These are phyloP conservation scores for Aspergillus thermomutatus DNA, from an alignment of 2,329 filamentous ascomycete genomes.

Conservation along the genomic window DNA sequence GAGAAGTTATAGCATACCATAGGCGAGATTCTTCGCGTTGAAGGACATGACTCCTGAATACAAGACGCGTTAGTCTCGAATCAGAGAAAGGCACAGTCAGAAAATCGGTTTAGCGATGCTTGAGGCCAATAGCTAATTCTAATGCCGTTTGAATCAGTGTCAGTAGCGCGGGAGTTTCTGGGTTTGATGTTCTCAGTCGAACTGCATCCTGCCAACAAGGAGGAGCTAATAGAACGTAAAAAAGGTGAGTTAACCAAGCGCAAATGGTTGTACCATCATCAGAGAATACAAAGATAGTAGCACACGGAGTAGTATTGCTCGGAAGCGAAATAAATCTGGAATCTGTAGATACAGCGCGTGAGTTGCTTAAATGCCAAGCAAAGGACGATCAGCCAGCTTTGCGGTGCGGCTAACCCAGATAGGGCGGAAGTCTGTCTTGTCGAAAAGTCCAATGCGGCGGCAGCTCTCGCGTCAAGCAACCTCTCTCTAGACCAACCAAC, in stretches of 20 bases:
- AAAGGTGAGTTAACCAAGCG: neutral
- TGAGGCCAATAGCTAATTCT: neutral
- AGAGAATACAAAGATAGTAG: neutral
- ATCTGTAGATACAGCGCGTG: neutral
- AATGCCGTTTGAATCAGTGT: neutral
- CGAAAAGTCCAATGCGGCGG: slow-evolving; percentile 38
- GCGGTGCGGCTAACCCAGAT: slow-evolving; percentile 32
- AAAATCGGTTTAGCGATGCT: neutral
- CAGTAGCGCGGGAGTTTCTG: neutral
- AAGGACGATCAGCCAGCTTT: slow-evolving; percentile 14
- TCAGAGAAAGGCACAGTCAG: neutral
- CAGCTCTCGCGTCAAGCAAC: slow-evolving; percentile 29
- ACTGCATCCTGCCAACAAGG: neutral
- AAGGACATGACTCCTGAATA: slow-evolving; percentile 31
- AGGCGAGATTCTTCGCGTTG: slow-evolving; percentile 43
- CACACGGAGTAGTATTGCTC: neutral
- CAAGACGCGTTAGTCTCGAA: slow-evolving; percentile 4
- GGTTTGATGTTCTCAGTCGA: neutral
- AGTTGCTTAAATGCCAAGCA: slow-evolving; percentile 14
- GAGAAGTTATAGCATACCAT: slow-evolving; percentile 29
- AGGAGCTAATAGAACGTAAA: neutral
- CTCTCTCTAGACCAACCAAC: slow-evolving; percentile 20
- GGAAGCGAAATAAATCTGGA: neutral
- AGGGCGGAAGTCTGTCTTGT: slow-evolving; percentile 18
- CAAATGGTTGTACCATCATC: neutral